phyloP scores from a whole-genome alignment of 2,329 filamentous ascomycete genomes.

The Claviceps citrina region DNA sequence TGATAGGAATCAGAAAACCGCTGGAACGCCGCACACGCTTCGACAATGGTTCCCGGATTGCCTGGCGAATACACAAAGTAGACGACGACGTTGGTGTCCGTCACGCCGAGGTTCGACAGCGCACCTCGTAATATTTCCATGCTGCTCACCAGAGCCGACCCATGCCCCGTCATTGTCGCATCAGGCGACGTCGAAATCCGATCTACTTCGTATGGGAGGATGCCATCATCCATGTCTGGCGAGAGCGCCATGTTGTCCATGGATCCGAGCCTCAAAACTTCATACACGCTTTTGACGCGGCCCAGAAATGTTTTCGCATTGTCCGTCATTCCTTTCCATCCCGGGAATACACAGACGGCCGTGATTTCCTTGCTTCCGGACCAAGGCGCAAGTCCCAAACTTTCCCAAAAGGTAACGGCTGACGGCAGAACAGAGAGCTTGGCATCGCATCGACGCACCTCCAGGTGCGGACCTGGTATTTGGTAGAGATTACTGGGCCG shows the following conservation, averaged over 20 bases:
- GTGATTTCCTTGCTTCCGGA: constrained; percentile 57
- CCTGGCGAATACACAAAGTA: constrained; percentile 61
- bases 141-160: constrained; percentile 31
- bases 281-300: constrained; percentile 55
- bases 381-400: constrained; percentile 56
- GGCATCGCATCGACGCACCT: constrained; percentile 53
- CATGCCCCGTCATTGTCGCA: constrained; percentile 25
- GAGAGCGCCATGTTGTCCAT: constrained; percentile 38
- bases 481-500: constrained; percentile 41
- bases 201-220: constrained; percentile 36
- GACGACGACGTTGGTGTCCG: constrained; percentile 51
- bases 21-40: constrained; percentile 61
- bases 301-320: constrained; percentile 49
- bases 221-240: constrained; percentile 24
- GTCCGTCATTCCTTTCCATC: constrained; percentile 45
- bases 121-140: constrained; percentile 33
- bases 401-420: constrained; percentile 68
- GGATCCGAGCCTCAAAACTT: constrained; percentile 55
- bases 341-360: constrained; percentile 55
- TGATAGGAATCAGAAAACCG: constrained; percentile 48
- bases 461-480: constrained; percentile 54
- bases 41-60: constrained; percentile 44
- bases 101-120: constrained; percentile 25
- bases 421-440: constrained; percentile 60
- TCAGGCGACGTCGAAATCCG: constrained; percentile 27